Percentiles rank a stretch among this genome's conserved stretches.
Conservation (phyloP, 2,329 filamentous ascomycete genomes). For the Phoma herbarum region DNA sequence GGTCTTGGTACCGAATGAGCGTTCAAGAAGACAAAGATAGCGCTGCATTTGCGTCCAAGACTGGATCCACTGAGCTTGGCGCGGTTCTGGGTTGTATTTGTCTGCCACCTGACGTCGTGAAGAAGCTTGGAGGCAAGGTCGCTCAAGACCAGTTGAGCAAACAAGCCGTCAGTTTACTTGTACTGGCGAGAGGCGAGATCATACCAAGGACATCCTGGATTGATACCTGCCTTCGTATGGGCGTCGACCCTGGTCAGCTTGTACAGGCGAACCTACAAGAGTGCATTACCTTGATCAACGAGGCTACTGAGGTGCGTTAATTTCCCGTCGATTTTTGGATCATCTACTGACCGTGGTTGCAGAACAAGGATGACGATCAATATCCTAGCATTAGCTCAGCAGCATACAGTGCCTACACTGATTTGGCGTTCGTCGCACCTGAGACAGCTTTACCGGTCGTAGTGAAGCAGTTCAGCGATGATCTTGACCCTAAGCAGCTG, state of each 20-base stretch:
- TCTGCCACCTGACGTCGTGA: constrained; percentile 61
- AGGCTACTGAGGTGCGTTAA: constrained; percentile 62
- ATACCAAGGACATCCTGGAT: constrained; percentile 88
- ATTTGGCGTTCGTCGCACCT: constrained; percentile 92
- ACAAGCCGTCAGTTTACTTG: constrained; percentile 79
- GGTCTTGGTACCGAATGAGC: constrained; percentile 77
- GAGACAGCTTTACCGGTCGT: constrained; percentile 79
- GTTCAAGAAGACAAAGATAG: constrained; percentile 80
- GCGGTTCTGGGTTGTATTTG: constrained; percentile 70
- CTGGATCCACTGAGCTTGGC: constrained; percentile 70
- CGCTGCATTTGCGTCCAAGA: constrained; percentile 71
- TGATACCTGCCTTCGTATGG: constrained; percentile 79
- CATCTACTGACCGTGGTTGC: constrained; percentile 7
- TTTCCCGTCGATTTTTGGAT: constrained; percentile 14
- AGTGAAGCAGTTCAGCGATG: constrained; percentile 74
- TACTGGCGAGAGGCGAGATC: constrained; percentile 79
- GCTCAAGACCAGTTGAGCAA: constrained; percentile 64
- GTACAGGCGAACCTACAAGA: constrained; percentile 69
- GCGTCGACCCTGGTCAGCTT: constrained; percentile 82
- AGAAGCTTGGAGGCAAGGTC: constrained; percentile 55
- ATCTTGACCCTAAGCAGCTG: constrained; percentile 76
- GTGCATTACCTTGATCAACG: constrained; percentile 73
- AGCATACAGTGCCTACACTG: constrained; percentile 84
- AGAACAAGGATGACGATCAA: constrained; percentile 35
- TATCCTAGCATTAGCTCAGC: constrained; percentile 66